Conservation (phyloP, 2,329 filamentous ascomycete genomes). For the Nemania abortiva region DNA sequence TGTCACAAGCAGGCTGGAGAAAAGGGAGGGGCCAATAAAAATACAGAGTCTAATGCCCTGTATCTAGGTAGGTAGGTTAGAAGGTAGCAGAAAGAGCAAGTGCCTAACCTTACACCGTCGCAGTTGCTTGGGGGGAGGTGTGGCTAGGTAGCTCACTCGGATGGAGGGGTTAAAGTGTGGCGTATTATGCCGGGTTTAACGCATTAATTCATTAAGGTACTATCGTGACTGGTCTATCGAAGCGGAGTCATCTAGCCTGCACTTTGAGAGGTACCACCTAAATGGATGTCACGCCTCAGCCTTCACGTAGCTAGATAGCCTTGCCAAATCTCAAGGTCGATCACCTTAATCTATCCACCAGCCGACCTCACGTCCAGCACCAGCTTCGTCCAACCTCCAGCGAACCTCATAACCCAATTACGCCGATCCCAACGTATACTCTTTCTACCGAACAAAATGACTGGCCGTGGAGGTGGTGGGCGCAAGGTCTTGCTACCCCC, state of each 20-base stretch:
- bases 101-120: not conserved
- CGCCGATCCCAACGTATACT: not conserved
- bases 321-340: slow-evolving; percentile 36
- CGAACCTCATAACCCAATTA: not conserved
- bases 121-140: not conserved
- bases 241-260: not conserved
- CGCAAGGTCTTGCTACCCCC: slow-evolving; percentile 71
- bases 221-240: too few relatives aligned
- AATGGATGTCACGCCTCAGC: slow-evolving; percentile 4
- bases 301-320: slow-evolving; percentile 23
- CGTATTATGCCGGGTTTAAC: too few relatives aligned
- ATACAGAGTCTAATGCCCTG: slow-evolving; percentile 20
- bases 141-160: not conserved
- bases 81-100: slow-evolving; percentile 13
- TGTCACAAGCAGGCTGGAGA: slow-evolving; percentile 19
- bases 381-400: not conserved
- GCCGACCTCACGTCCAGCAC: slow-evolving; percentile 15
- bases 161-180: too few relatives aligned
- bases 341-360: not conserved
- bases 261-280: not conserved
- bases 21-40: slow-evolving; percentile 48
- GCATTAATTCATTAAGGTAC: too few relatives aligned
- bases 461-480: slow-evolving; percentile 70
- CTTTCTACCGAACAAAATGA: slow-evolving; percentile 57
- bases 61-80: not conserved